Conservation (phyloP, 2,329 filamentous ascomycete species). For the Sarocladium oryzae region DNA sequence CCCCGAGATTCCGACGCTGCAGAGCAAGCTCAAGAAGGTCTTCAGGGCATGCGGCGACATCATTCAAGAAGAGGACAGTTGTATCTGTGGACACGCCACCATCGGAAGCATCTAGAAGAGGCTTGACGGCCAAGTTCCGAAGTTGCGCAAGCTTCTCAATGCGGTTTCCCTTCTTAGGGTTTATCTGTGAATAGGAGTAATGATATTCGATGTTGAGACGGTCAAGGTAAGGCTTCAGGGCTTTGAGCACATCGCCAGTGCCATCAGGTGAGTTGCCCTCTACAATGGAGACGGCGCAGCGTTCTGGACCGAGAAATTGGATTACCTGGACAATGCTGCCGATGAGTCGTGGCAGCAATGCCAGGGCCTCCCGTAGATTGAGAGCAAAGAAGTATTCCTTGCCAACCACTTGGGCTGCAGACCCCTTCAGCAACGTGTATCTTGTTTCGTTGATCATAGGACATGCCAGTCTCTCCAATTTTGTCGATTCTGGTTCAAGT, state of each 20-base stretch:
- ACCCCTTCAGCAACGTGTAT: neutral
- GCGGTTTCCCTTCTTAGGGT: constrained; percentile 36
- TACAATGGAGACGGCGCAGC: constrained; percentile 47
- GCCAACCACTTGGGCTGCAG: neutral
- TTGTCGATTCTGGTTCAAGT: neutral
- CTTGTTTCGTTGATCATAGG: neutral
- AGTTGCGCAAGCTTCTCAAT: constrained; percentile 42
- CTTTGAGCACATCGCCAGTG: constrained; percentile 42
- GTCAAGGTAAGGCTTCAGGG: constrained; percentile 32
- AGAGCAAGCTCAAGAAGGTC: constrained; percentile 51
- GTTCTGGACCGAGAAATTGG: constrained; percentile 40
- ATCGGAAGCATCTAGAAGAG: constrained; percentile 27
- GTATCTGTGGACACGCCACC: constrained; percentile 24
- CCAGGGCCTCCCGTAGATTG: constrained; percentile 38
- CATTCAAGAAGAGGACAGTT: constrained; percentile 47
- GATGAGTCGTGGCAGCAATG: constrained; percentile 43
- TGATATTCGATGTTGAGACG: constrained; percentile 33
- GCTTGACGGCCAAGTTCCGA: constrained; percentile 45
- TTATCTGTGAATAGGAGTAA: constrained; percentile 33
- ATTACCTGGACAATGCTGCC: constrained; percentile 44
- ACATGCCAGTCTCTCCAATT: neutral
- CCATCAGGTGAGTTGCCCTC: constrained; percentile 50
- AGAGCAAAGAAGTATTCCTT: constrained; percentile 45
- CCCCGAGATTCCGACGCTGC: constrained; percentile 37
- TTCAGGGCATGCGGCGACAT: constrained; percentile 45